Base-by-base conservation (phyloP, 257 asterid genomes). In the Fraxinus anomala region DNA sequence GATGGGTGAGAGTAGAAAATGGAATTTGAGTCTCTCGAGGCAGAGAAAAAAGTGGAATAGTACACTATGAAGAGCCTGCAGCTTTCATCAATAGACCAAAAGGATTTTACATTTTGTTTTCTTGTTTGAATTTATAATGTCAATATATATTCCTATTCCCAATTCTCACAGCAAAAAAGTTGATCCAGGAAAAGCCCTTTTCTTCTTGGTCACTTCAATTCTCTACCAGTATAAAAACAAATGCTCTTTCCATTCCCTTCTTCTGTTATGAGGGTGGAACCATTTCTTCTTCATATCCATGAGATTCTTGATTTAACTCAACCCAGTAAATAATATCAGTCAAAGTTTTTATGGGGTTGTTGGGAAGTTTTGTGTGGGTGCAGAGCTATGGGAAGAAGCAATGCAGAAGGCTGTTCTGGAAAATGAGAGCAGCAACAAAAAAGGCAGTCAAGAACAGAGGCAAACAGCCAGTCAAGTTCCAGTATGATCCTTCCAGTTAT, bases 21-120 rank as follows among this genome's bases (percentile, higher is more conserved):
- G 91, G 95, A 91, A 91, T 91, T 88, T 87, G 89, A 89, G 83
- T 82, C 84, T 79, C 81, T 87, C 94, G 76, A 86, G 82, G 89
- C 88, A 73, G 13, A 76, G 10, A 42, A 77, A 68, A 73, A 80
- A 34, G 72, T 39, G 47, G 39, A 67, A 23, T 76, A 42, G 8
- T 80, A 31, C 49, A 10, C 81, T 65, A 73, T 33, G 56, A 37
- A 74, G 72, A 66, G 80, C 42, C 81, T 68, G 85, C 78, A 56
- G 70, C 73, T 80, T 81, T 85, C 81, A 24, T 79, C 81, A 76
- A 76, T 77, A 82, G 81, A 70, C 84, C 85, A 76, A 77, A 68
- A 65, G 26, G 1, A 28, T 23, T 79, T 26, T 39, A 75, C 76
- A 76, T 72, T 80, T 72, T 44, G 34, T 77, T 76, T 74, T 59